A percentile compares a stretch with the other conserved stretches of the same genome.
Conservation (phyloP, 768 basidiomycete genomes). For the Suillus subluteus region DNA sequence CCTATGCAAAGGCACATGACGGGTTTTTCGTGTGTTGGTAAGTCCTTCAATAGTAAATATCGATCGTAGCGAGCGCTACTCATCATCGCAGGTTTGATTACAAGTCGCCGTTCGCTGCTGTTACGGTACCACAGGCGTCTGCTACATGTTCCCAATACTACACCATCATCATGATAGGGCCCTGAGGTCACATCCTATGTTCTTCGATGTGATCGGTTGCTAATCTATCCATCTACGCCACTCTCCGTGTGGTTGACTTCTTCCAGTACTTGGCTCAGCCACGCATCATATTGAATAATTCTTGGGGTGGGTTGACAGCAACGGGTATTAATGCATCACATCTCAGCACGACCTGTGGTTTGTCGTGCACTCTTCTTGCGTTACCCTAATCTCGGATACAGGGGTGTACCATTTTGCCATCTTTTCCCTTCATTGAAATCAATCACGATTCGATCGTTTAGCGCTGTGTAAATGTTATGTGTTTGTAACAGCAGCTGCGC, state of each 20-base stretch:
- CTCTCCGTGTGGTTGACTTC: background rate
- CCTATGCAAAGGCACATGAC: background rate
- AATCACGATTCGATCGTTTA: background rate
- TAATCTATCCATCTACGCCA: background rate
- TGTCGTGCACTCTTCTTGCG: background rate
- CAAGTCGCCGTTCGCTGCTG: background rate
- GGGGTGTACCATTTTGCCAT: background rate
- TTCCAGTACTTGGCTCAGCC: background rate
- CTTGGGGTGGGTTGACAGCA: background rate
- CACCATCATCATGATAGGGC: background rate
- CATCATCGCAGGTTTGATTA: background rate
- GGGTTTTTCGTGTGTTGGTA: no score
- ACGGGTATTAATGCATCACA: background rate
- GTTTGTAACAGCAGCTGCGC: background rate
- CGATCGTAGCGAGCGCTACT: background rate
- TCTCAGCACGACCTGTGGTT: background rate
- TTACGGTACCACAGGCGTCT: background rate
- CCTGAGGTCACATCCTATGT: background rate
- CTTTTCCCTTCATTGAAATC: background rate
- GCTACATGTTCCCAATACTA: no score
- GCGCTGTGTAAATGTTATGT: background rate
- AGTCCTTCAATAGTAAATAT: background rate
- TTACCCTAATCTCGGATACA: background rate
- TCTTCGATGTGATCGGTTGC: background rate
- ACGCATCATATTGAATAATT: no score